A percentile compares a stretch with the other conserved stretches of the same genome.
These are phyloP conservation scores for Penicillium frequentans DNA, from an alignment of 2,329 filamentous ascomycete genomes.

Conservation along the genomic window DNA sequence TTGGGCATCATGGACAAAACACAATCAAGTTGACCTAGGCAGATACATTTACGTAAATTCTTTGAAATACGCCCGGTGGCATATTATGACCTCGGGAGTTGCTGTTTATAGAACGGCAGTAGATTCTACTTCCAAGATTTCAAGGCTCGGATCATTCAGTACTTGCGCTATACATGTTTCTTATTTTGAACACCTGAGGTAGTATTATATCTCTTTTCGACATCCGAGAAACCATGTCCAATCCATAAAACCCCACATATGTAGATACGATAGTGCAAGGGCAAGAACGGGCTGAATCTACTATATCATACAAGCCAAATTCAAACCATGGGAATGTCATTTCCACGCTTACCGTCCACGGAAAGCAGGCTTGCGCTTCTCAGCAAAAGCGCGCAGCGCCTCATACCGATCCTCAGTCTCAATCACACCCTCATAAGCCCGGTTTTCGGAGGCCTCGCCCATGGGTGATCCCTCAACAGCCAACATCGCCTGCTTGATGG, in stretches of 20 bases:
- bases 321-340: background rate
- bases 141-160: background rate
- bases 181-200: background rate
- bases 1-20: background rate
- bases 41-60: background rate
- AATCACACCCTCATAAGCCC: conserved; percentile 81
- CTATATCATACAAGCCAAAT: background rate
- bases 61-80: too few relatives aligned
- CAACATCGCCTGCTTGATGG: conserved; percentile 73
- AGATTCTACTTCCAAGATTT: too few relatives aligned
- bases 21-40: background rate
- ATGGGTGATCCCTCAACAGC: conserved; percentile 69
- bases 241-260: background rate
- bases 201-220: background rate
- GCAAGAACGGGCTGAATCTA: too few relatives aligned
- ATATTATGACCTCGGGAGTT: too few relatives aligned
- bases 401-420: conserved; percentile 83
- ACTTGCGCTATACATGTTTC: background rate
- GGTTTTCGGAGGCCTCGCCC: conserved; percentile 77
- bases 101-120: too few relatives aligned
- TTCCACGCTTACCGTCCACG: conserved; percentile 50
- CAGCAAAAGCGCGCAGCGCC: conserved; percentile 79
- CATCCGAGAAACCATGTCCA: background rate
- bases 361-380: conserved; percentile 72
- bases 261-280: background rate